Evolutionary conservation across 257 asterid genomes (phyloP).

Genomic region (Datura wrightii): DNA sequence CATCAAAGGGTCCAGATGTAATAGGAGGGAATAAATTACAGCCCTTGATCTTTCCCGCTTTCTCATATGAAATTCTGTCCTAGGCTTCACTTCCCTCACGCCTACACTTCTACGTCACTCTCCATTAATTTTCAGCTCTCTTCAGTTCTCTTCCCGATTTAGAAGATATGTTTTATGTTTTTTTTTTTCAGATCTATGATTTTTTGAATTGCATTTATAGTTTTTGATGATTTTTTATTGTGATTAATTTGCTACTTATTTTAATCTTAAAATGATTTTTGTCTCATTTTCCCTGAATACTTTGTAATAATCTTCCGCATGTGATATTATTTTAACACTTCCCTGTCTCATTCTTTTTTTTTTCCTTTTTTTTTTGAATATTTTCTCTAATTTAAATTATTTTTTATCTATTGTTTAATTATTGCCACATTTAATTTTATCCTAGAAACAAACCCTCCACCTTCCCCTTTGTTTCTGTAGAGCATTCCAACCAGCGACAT

Average conservation of each 20-base stretch:
- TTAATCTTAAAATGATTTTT: neutral
- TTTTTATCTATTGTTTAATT: too few relatives aligned
- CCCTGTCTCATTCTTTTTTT: too few relatives aligned
- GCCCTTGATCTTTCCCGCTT: constrained; percentile 46
- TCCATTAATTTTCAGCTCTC: constrained; percentile 34
- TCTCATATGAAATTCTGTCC: constrained; percentile 47
- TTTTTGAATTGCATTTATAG: neutral
- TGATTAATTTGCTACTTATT: neutral
- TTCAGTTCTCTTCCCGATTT: neutral
- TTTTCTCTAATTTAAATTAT: too few relatives aligned
- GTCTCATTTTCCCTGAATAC: neutral
- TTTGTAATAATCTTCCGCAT: too few relatives aligned
- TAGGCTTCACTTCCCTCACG: constrained; percentile 35
- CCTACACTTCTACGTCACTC: constrained; percentile 26
- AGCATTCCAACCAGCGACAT: too few relatives aligned
- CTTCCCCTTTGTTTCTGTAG: too few relatives aligned
- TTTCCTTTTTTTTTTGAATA: too few relatives aligned
- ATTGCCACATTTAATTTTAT: too few relatives aligned
- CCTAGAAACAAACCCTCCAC: too few relatives aligned
- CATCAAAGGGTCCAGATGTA: constrained; percentile 16
- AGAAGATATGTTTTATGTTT: constrained; percentile 40
- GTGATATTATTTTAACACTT: too few relatives aligned
- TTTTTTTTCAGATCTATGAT: neutral
- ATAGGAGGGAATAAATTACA: constrained; percentile 60
- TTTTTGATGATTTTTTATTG: too few relatives aligned